A percentile compares a stretch with the other conserved stretches of the same genome.
These are phyloP conservation scores for Cladosporium sp. DNA, from an alignment of 2,329 filamentous ascomycete species.

Conservation along the genomic window DNA sequence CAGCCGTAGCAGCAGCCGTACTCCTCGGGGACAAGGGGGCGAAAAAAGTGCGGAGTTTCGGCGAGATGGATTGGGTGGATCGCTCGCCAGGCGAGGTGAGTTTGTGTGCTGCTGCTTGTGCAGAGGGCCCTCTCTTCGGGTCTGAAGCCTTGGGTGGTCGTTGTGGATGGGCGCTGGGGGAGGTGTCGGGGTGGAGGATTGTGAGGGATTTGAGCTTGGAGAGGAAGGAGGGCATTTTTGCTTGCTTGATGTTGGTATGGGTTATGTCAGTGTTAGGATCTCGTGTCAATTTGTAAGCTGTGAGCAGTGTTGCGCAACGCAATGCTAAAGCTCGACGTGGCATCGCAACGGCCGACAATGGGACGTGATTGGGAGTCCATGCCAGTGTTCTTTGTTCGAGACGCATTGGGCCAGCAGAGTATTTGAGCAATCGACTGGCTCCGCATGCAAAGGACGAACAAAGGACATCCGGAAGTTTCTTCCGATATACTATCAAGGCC, in stretches of 20 bases:
- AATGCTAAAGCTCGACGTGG: neutral
- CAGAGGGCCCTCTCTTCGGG: neutral
- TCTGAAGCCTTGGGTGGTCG: neutral
- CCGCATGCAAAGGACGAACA: too few relatives aligned
- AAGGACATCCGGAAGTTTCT: too few relatives aligned
- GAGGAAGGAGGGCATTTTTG: neutral
- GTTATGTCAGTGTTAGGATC: too few relatives aligned
- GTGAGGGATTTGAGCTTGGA: neutral
- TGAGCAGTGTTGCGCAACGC: too few relatives aligned
- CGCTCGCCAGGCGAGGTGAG: neutral
- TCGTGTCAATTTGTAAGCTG: too few relatives aligned
- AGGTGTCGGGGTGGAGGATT: neutral
- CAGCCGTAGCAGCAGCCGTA: too few relatives aligned
- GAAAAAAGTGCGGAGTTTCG: slow-evolving; percentile 9
- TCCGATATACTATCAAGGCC: too few relatives aligned
- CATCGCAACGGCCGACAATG: neutral
- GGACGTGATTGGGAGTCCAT: neutral
- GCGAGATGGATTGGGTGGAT: slow-evolving; percentile 1
- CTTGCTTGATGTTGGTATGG: neutral
- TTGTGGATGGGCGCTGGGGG: too few relatives aligned
- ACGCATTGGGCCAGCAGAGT: neutral
- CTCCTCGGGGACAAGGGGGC: neutral
- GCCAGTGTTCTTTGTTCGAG: neutral
- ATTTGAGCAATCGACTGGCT: too few relatives aligned
- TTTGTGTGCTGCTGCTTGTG: neutral